phyloP scores from a whole-genome alignment of 2,329 filamentous ascomycete species.

The Triangularia verruculosa region DNA sequence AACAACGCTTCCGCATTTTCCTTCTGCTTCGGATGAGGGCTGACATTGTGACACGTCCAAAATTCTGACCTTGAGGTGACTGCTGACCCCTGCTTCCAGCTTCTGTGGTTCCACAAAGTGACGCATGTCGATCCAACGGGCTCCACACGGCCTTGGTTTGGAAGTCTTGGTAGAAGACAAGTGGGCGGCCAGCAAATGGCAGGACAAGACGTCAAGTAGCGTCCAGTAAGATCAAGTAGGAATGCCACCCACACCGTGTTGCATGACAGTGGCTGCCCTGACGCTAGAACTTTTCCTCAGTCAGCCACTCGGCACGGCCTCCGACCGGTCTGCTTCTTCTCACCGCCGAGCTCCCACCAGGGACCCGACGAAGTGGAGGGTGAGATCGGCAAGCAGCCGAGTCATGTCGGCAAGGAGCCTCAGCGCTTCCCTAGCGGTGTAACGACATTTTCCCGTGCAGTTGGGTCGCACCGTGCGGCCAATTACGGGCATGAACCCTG shows the following conservation, averaged over 20 bases:
- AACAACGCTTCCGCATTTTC: background rate
- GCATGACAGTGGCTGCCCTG: conserved; percentile 15
- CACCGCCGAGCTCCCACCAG: background rate
- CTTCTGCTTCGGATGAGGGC: background rate
- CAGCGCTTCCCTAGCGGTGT: background rate
- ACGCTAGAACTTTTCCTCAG: background rate
- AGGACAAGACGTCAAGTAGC: background rate
- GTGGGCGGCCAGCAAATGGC: conserved; percentile 9
- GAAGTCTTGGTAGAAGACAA: background rate
- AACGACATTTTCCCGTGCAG: background rate
- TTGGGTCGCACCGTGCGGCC: background rate
- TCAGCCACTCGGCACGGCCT: background rate
- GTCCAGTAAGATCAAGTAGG: background rate
- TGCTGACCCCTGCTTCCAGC: background rate
- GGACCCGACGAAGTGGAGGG: background rate
- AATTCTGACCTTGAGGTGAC: background rate
- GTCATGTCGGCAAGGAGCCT: conserved; percentile 4
- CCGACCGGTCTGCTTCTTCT: background rate
- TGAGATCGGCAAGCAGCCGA: conserved; percentile 1
- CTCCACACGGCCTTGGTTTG: background rate
- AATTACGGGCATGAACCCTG: conserved; percentile 6
- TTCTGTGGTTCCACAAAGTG: conserved; percentile 17
- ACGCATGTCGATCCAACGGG: conserved; percentile 15
- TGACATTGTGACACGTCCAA: background rate
- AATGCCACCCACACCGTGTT: background rate